phyloP scores from a whole-genome alignment of 495 filamentous ascomycete genomes.

The Bryoglossum gracile region DNA sequence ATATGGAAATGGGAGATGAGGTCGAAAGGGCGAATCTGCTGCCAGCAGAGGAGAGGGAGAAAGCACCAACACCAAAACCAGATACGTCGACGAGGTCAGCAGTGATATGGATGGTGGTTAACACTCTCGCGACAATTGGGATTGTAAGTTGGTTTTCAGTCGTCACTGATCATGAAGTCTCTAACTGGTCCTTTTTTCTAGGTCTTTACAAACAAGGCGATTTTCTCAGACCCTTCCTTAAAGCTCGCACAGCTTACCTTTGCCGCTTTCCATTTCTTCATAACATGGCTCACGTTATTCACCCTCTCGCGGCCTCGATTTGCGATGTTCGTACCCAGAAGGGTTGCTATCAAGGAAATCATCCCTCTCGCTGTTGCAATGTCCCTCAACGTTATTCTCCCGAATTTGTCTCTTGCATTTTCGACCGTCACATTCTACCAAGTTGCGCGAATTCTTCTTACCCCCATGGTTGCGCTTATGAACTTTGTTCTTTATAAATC shows the following conservation, averaged over 20 bases:
- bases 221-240: slow-evolving; percentile 60
- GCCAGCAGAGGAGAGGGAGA: slow-evolving; percentile 13
- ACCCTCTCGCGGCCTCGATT: slow-evolving; percentile 54
- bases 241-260: slow-evolving; percentile 62
- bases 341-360: slow-evolving; percentile 47
- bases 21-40: slow-evolving; percentile 20
- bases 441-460: slow-evolving; percentile 63
- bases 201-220: slow-evolving; percentile 73
- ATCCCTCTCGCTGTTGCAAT: slow-evolving; percentile 60
- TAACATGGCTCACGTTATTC: slow-evolving; percentile 60
- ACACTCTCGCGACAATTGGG: slow-evolving; percentile 54
- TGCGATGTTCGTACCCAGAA: slow-evolving; percentile 52
- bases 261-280: slow-evolving; percentile 65
- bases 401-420: slow-evolving; percentile 63
- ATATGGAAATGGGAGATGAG: slow-evolving; percentile 21
- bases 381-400: slow-evolving; percentile 66
- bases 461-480: slow-evolving; percentile 58
- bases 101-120: slow-evolving; percentile 49
- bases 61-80: background rate
- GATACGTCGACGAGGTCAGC: slow-evolving; percentile 25
- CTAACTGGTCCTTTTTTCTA: slow-evolving; percentile 22
- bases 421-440: slow-evolving; percentile 72
- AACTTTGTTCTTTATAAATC: slow-evolving; percentile 58
- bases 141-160: slow-evolving; percentile 38
- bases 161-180: background rate